Percentiles rank a stretch among this genome's conserved stretches.
Conservation (phyloP, 192 early-diverging fungal genomes). For the Gonapodya prolifera region DNA sequence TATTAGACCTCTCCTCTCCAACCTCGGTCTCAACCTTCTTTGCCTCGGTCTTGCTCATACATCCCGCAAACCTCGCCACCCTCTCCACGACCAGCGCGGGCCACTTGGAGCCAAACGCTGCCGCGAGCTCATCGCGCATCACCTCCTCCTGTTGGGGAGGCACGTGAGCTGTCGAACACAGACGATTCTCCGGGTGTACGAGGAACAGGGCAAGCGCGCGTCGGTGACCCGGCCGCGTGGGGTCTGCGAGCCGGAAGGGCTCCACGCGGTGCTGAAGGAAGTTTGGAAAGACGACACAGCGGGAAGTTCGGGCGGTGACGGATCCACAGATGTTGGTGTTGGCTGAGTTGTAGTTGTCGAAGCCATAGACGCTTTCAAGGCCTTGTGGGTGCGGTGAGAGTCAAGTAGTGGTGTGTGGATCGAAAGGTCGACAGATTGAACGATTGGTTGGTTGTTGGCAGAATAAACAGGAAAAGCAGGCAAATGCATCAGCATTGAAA, state of each 20-base stretch:
- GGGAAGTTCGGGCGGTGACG: not conserved
- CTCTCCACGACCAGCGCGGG: too few species aligned
- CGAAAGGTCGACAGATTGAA: too few species aligned
- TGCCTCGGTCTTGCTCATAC: too few species aligned
- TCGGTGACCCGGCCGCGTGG: conserved; percentile 43
- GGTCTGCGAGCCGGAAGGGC: conserved; percentile 43
- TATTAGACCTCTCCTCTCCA: too few species aligned
- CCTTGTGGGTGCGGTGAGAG: too few species aligned
- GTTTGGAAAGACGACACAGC: conserved; percentile 55
- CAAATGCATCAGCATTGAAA: too few species aligned
- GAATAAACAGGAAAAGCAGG: too few species aligned
- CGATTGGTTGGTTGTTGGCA: too few species aligned
- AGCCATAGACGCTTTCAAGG: not conserved
- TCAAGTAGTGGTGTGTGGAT: too few species aligned
- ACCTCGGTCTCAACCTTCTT: too few species aligned
- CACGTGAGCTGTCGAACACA: conserved; percentile 43
- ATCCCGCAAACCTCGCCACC: too few species aligned
- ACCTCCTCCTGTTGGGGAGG: conserved; percentile 39
- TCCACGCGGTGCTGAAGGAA: conserved; percentile 52
- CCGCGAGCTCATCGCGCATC: not conserved
- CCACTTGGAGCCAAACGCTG: too few species aligned
- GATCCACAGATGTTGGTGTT: not conserved
- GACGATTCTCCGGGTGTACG: conserved; percentile 39
- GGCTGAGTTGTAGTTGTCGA: not conserved
- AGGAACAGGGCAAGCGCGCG: conserved; percentile 60